Evolutionary conservation across 2,329 filamentous ascomycete genomes (phyloP).

Genomic region (Sporothrix brunneoviolacea): DNA sequence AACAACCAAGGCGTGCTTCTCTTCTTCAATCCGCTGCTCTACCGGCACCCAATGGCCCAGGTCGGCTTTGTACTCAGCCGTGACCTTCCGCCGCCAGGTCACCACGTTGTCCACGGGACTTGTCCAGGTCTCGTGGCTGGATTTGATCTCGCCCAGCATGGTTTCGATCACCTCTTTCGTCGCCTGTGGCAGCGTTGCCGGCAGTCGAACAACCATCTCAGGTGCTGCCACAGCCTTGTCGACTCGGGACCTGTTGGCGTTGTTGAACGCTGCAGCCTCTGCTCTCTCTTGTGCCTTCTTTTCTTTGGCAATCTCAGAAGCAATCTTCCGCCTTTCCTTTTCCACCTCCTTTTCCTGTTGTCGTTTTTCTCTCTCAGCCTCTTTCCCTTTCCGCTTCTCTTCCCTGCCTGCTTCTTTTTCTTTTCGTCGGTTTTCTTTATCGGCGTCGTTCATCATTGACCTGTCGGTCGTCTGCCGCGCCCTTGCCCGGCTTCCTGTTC

Average conservation of each 20-base stretch:
- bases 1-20: conserved; percentile 57
- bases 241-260: conserved; percentile 65
- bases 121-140: conserved; percentile 39
- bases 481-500: neutral
- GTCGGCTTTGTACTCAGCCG: conserved; percentile 54
- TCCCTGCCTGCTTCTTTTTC: conserved; percentile 11
- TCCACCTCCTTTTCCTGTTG: conserved; percentile 51
- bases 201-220: conserved; percentile 73
- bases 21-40: conserved; percentile 42
- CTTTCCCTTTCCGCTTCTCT: conserved; percentile 45
- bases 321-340: conserved; percentile 48
- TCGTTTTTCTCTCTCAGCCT: conserved; percentile 49
- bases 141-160: conserved; percentile 45
- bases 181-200: conserved; percentile 45
- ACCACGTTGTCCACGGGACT: conserved; percentile 48
- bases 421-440: conserved; percentile 19
- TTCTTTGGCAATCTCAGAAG: conserved; percentile 54
- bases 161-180: conserved; percentile 40
- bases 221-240: conserved; percentile 66
- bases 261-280: conserved; percentile 57
- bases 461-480: neutral
- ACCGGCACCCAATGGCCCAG: conserved; percentile 60
- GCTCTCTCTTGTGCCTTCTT: conserved; percentile 58
- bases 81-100: conserved; percentile 63
- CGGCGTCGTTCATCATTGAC: conserved; percentile 18